A percentile compares a stretch with the other conserved stretches of the same genome.
Conservation (phyloP, 2,329 filamentous ascomycete genomes). For the Epichloe amarillans region DNA sequence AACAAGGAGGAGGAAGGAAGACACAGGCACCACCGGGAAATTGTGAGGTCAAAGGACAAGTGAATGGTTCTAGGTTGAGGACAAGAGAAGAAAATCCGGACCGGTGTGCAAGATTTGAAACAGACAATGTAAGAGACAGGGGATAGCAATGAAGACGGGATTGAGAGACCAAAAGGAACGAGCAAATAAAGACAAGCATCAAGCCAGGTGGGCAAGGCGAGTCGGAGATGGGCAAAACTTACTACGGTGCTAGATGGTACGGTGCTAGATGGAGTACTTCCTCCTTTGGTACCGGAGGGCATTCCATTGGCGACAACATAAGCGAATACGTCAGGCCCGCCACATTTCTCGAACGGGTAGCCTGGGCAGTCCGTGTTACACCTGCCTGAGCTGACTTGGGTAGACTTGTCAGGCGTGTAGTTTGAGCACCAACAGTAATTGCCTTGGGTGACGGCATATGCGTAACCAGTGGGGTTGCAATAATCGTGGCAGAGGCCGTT, state of each 20-base stretch:
- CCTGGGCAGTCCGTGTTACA: slow-evolving; percentile 54
- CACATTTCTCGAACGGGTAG: slow-evolving; percentile 54
- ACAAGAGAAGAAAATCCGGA: too few species aligned
- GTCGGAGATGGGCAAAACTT: slow-evolving; percentile 11
- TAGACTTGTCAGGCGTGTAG: slow-evolving; percentile 40
- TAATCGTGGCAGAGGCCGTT: slow-evolving; percentile 53
- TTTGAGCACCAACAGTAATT: slow-evolving; percentile 64
- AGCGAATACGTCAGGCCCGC: slow-evolving; percentile 46
- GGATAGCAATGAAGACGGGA: not conserved
- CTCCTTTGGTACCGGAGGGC: slow-evolving; percentile 42
- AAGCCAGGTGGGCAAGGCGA: not conserved
- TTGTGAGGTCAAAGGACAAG: too few species aligned
- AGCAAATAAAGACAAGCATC: not conserved
- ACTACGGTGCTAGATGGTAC: slow-evolving; percentile 14
- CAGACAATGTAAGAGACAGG: not conserved
- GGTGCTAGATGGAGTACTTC: slow-evolving; percentile 11
- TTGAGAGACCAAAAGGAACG: not conserved
- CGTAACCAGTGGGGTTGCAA: slow-evolving; percentile 40
- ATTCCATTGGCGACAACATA: slow-evolving; percentile 44
- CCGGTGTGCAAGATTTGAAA: not conserved
- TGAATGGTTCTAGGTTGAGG: too few species aligned
- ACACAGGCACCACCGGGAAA: not conserved
- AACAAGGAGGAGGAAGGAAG: not conserved
- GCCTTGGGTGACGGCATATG: slow-evolving; percentile 55
- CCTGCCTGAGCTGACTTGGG: slow-evolving; percentile 24